Base-by-base conservation (phyloP, 139 green algal species). In the Pseudopediastrum boryanum region DNA sequence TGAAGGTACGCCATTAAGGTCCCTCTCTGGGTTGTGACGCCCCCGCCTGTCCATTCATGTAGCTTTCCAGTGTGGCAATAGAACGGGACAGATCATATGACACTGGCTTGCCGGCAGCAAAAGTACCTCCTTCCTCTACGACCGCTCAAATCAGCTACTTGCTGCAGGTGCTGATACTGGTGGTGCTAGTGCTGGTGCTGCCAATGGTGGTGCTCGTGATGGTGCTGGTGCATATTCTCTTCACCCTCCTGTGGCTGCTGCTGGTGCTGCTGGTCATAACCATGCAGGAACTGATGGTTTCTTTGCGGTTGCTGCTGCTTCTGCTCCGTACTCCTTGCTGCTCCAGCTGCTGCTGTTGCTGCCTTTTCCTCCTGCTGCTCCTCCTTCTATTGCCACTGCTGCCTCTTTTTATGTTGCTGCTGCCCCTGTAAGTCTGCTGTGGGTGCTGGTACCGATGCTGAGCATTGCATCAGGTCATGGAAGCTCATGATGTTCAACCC, bases 151-250 rank as follows among this genome's bases (percentile, higher is more conserved):
- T n/a, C n/a, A n/a, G n/a, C n/a, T n/a, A n/a, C n/a, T 12, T 78
- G 70, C 36, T 68, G 35, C 33, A 41, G 70, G 1, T 76, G 70
- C 2, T 78, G 70, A 36, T 68, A 38, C 52, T 68, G 25, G 25
- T 78, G 51, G 51, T 78, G 25, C 38, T 68, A 25, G 51, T 56
- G 19, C 25, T 62, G 36, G 35, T 78, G 70, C 36, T 35, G n/a
- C n/a, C n/a, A n/a, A n/a, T n/a, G n/a, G n/a, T n/a, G n/a, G n/a
- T n/a, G n/a, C n/a, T n/a, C 27, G n/a, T 78, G 29, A 31, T 77
- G 69, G 31, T 46, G 12, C 46, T 56, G 46, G 13, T 56, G 46
- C 46, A 12, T 16, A 12, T 56, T 16, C 12, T 16, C n/a, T n/a
- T n/a, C n/a, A n/a, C n/a, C n/a, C n/a, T n/a, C n/a, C n/a, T n/a